These are phyloP conservation scores for Cynara cardunculus DNA, from an alignment of 129 eudicot species.

Conservation along the genomic window DNA sequence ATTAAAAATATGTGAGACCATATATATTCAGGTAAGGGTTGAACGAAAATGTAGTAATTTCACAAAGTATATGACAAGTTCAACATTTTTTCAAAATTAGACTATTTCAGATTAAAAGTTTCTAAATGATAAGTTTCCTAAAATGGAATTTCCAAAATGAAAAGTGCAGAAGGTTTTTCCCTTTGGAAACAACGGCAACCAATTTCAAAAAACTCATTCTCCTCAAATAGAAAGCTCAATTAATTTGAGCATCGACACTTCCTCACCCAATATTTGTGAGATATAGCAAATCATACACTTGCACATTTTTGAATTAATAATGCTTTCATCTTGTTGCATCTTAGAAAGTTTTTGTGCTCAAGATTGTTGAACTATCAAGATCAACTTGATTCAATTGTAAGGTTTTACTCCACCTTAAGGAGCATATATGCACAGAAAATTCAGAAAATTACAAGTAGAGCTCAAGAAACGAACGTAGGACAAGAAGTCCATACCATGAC, in stretches of 20 bases:
- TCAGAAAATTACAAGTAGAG: no score
- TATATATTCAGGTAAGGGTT: neutral
- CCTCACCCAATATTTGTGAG: neutral
- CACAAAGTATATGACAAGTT: neutral
- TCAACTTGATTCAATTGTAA: neutral
- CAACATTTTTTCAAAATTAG: neutral
- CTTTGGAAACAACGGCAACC: neutral
- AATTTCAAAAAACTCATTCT: neutral
- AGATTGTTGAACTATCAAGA: neutral
- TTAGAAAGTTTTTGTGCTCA: neutral
- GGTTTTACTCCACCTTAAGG: neutral
- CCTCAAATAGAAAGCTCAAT: neutral
- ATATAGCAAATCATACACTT: neutral
- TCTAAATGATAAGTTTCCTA: neutral
- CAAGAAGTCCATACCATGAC: neutral
- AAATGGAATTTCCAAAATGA: neutral
- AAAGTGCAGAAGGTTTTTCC: neutral
- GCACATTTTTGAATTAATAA: neutral
- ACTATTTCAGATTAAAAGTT: neutral
- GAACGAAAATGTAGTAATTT: neutral
- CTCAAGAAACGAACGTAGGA: neutral
- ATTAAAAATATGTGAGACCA: neutral
- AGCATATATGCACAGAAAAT: neutral
- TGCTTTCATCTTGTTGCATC: neutral
- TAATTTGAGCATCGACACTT: neutral